A percentile compares a stretch with the other conserved stretches of the same genome.
These are phyloP conservation scores for Cutaneotrichosporon dermatis DNA, from an alignment of 1,284 basidiomycete genomes.

Conservation along the genomic window DNA sequence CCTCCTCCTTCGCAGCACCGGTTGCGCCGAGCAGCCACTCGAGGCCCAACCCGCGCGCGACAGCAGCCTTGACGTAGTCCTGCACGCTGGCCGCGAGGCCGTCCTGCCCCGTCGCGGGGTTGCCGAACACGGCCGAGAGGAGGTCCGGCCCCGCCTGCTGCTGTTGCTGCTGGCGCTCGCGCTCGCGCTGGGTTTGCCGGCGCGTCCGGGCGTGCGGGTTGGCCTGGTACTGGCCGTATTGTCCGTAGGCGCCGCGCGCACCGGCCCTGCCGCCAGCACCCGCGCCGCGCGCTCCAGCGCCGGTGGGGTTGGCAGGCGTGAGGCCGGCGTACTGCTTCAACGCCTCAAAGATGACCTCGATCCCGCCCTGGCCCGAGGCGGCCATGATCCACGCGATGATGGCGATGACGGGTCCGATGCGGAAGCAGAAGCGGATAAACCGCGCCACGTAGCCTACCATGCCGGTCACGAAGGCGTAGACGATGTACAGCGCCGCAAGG, in stretches of 20 bases:
- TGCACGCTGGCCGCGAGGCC: conserved; percentile 29
- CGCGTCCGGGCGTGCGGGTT: conserved; percentile 9
- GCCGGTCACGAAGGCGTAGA: conserved; percentile 33
- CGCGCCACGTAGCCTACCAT: conserved; percentile 37
- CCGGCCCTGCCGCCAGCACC: neutral
- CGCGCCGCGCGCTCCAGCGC: neutral
- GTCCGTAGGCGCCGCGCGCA: neutral
- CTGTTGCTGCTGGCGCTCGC: neutral
- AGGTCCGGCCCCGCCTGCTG: conserved; percentile 6
- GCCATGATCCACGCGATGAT: conserved; percentile 43
- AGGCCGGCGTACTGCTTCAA: conserved; percentile 38
- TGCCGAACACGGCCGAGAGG: conserved; percentile 10
- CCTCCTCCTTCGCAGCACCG: neutral
- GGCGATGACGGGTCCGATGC: conserved; percentile 39
- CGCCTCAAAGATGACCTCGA: conserved; percentile 36
- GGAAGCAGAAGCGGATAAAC: conserved; percentile 38
- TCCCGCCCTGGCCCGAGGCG: conserved; percentile 38
- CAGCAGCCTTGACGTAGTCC: conserved; percentile 35
- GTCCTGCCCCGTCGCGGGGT: conserved; percentile 14
- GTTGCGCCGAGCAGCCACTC: conserved; percentile 32
- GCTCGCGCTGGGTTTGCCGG: neutral
- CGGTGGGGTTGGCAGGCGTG: neutral
- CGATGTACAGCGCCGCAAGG: conserved; percentile 37
- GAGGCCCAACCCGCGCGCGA: conserved; percentile 33
- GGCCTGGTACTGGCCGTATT: neutral